These are phyloP conservation scores for Skeletonema tropicum DNA, from an alignment of 108 stramenopile species.

Conservation along the genomic window DNA sequence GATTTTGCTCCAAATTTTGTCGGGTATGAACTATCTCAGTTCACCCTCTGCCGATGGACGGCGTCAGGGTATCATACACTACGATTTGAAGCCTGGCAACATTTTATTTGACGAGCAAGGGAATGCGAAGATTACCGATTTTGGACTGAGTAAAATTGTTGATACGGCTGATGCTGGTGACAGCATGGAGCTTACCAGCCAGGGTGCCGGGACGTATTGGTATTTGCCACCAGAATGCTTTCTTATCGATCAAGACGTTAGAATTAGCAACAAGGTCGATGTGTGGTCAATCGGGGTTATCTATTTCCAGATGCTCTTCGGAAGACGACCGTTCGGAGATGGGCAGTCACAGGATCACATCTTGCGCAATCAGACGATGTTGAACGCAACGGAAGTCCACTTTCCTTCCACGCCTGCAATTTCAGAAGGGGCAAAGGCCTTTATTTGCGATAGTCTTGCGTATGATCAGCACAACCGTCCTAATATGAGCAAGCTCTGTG, in stretches of 20 bases:
- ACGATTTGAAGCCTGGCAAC: slow-evolving; percentile 91
- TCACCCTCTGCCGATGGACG: slow-evolving; percentile 76
- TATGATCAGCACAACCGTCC: slow-evolving; percentile 92
- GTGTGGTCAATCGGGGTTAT: slow-evolving; percentile 99
- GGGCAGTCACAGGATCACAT: slow-evolving; percentile 95
- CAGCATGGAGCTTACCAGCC: slow-evolving; percentile 98
- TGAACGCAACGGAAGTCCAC: slow-evolving; percentile 89
- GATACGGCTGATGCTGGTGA: slow-evolving; percentile 78
- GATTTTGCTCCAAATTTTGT: slow-evolving; percentile 92
- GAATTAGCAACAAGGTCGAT: slow-evolving; percentile 97
- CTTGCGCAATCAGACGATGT: slow-evolving; percentile 88
- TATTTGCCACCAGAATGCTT: slow-evolving; percentile 99
- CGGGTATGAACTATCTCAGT: slow-evolving; percentile 95
- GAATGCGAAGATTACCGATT: slow-evolving; percentile 99
- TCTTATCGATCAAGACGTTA: slow-evolving; percentile 72
- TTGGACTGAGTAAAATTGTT: slow-evolving; percentile 95
- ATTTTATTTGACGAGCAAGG: slow-evolving; percentile 95
- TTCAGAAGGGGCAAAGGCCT: slow-evolving; percentile 91
- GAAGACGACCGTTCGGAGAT: slow-evolving; percentile 97
- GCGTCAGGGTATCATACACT: slow-evolving; percentile 97
- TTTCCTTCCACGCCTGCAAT: slow-evolving; percentile 89
- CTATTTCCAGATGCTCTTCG: slow-evolving; percentile 99
- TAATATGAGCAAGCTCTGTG: slow-evolving; percentile 86
- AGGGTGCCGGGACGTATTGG: slow-evolving; percentile 99
- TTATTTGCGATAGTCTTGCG: slow-evolving; percentile 90